Percentiles rank a stretch among this genome's conserved stretches.
Conservation (phyloP, 1,284 basidiomycete species). For the Pseudomicrostroma phylloplanum region DNA sequence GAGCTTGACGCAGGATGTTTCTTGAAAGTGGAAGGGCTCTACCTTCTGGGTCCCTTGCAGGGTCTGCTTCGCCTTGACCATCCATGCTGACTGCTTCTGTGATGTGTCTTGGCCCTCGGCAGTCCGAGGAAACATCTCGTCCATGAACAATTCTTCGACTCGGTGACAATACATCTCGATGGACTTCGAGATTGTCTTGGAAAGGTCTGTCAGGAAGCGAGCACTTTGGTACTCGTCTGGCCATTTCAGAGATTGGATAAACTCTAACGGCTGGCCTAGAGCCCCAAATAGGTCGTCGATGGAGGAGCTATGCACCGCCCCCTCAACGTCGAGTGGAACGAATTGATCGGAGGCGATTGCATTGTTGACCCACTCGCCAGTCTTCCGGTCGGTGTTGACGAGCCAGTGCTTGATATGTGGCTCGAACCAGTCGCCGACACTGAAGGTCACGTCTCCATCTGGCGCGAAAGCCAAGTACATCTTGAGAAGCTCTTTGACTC, state of each 20-base stretch:
- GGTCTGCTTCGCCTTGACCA: conserved; percentile 78
- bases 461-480: conserved; percentile 78
- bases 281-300: conserved; percentile 95
- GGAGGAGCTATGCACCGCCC: conserved; percentile 81
- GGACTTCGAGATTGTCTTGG: conserved; percentile 81
- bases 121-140: conserved; percentile 80
- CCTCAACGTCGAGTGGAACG: conserved; percentile 62
- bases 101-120: conserved; percentile 53
- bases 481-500: conserved; percentile 64
- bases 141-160: conserved; percentile 81
- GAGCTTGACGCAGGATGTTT: conserved; percentile 85
- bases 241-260: conserved; percentile 85
- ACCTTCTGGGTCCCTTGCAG: conserved; percentile 80
- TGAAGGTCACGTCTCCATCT: conserved; percentile 55
- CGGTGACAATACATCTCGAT: conserved; percentile 84
- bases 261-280: conserved; percentile 78
- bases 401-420: conserved; percentile 86
- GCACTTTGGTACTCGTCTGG: conserved; percentile 82
- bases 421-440: conserved; percentile 63
- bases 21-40: conserved; percentile 86
- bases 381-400: conserved; percentile 79
- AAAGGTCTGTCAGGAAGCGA: conserved; percentile 69
- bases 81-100: conserved; percentile 72
- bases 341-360: conserved; percentile 41
- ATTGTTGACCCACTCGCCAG: conserved; percentile 74